Conservation (phyloP, 163 green algal genomes). For the Chlamydomonas reinhardtii region DNA sequence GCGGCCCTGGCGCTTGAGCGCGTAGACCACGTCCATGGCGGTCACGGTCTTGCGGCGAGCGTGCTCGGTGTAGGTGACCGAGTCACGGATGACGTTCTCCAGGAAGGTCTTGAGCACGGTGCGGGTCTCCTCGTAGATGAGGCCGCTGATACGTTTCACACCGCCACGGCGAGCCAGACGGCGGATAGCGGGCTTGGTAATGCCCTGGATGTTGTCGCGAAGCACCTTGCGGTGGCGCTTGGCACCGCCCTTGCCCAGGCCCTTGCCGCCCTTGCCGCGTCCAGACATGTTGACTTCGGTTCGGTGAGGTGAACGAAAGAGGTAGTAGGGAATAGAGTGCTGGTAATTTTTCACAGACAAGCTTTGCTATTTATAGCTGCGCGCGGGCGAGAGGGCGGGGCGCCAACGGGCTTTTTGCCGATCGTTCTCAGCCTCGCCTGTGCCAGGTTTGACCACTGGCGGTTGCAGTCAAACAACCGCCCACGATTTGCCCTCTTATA, state of each 20-base stretch:
- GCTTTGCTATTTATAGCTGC: too few species aligned
- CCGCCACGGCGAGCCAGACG: slow-evolving; percentile 84
- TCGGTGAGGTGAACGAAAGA: too few species aligned
- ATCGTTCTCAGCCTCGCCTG: too few species aligned
- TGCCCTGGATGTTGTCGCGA: slow-evolving; percentile 95
- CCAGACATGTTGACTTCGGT: background rate
- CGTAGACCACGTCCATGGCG: slow-evolving; percentile 93
- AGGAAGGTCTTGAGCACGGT: slow-evolving; percentile 77
- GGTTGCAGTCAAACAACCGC: too few species aligned
- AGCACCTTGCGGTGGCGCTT: slow-evolving; percentile 95
- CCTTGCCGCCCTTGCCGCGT: slow-evolving; percentile 91
- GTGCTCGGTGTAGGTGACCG: slow-evolving; percentile 95
- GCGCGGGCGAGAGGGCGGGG: too few species aligned
- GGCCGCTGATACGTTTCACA: slow-evolving; percentile 84
- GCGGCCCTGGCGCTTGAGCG: slow-evolving; percentile 95
- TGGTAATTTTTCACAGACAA: too few species aligned
- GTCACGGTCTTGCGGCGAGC: slow-evolving; percentile 93
- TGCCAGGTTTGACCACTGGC: too few species aligned
- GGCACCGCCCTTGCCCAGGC: slow-evolving; percentile 89
- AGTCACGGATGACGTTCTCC: slow-evolving; percentile 66
- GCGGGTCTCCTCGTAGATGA: slow-evolving; percentile 91
- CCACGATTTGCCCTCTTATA: too few species aligned
- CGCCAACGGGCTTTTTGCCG: too few species aligned
- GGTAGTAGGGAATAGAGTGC: too few species aligned
- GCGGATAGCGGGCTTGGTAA: slow-evolving; percentile 91